These are phyloP conservation scores for Pseudonectria foliicola DNA, from an alignment of 2,329 filamentous ascomycete species.

Conservation along the genomic window DNA sequence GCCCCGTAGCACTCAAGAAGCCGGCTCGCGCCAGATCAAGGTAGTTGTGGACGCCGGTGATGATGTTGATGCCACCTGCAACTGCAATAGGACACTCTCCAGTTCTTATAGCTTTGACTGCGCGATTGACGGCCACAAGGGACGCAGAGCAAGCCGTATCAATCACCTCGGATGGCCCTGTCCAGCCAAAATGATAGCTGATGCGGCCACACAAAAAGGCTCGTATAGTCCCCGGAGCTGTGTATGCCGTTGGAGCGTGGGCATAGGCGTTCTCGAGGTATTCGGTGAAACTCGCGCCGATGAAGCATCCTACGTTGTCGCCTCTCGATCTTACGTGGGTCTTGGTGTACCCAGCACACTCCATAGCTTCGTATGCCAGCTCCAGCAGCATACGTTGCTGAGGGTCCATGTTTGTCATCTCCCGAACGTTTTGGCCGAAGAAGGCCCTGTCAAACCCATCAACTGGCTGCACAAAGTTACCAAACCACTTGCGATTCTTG, in stretches of 20 bases:
- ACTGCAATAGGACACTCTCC: conserved; percentile 27
- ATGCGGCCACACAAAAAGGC: conserved; percentile 27
- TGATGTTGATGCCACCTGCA: conserved; percentile 34
- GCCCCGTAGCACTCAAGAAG: conserved; percentile 21
- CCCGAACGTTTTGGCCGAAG: conserved; percentile 21
- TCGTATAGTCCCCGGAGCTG: conserved; percentile 24
- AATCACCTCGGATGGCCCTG: conserved; percentile 25
- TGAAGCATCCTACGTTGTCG: conserved; percentile 19
- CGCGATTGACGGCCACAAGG: conserved; percentile 27
- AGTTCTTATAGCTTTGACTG: conserved; percentile 19
- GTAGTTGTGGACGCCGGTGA: conserved; percentile 20
- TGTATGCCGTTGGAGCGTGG: conserved; percentile 25
- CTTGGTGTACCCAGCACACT: conserved; percentile 10
- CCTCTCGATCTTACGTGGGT: conserved; percentile 2
- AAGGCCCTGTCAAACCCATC: conserved; percentile 19
- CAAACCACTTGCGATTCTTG: not conserved
- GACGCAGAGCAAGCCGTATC: conserved; percentile 33
- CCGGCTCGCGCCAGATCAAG: conserved; percentile 12
- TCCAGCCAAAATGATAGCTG: conserved; percentile 29
- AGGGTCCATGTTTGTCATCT: conserved; percentile 26
- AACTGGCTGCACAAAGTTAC: conserved; percentile 9
- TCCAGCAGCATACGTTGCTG: conserved; percentile 28
- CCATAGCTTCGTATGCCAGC: conserved; percentile 27
- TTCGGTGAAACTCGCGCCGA: conserved; percentile 17
- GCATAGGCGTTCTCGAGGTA: conserved; percentile 18